Evolutionary conservation across 2,329 filamentous ascomycete species (phyloP).

Genomic region (Emergomyces orientalis): DNA sequence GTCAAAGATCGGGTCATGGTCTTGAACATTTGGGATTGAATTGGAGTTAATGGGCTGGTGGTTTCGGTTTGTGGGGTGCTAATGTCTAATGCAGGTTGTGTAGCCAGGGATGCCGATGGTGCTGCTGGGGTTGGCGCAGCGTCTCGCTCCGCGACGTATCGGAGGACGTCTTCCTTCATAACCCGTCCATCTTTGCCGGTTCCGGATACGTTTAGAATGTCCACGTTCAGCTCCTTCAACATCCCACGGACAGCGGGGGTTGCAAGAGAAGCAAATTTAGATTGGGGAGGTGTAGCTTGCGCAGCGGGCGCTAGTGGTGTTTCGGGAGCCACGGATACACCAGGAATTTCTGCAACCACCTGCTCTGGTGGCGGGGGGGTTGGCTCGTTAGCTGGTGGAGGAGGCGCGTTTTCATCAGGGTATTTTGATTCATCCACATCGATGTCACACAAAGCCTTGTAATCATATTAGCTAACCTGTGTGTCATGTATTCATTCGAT

Average conservation of each 20-base stretch:
- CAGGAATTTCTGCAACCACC: slow-evolving; percentile 11
- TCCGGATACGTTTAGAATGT: slow-evolving; percentile 69
- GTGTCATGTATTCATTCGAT: not conserved
- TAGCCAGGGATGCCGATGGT: slow-evolving; percentile 22
- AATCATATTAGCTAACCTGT: not conserved
- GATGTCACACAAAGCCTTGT: slow-evolving; percentile 79
- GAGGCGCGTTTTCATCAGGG: slow-evolving; percentile 43
- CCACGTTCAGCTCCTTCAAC: slow-evolving; percentile 66
- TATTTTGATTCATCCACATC: slow-evolving; percentile 74
- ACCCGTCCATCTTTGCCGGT: slow-evolving; percentile 88
- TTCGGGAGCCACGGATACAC: slow-evolving; percentile 13
- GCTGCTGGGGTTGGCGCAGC: slow-evolving; percentile 21
- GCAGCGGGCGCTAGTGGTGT: slow-evolving; percentile 9
- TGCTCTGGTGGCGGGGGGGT: slow-evolving; percentile 17
- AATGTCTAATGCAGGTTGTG: slow-evolving; percentile 20
- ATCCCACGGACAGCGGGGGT: slow-evolving; percentile 89
- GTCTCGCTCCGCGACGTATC: slow-evolving; percentile 51
- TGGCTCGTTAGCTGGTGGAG: slow-evolving; percentile 7
- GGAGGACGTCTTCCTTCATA: slow-evolving; percentile 81
- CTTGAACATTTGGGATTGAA: slow-evolving; percentile 93
- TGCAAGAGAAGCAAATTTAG: slow-evolving; percentile 65
- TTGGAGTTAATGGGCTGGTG: slow-evolving; percentile 59
- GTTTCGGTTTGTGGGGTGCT: slow-evolving; percentile 54
- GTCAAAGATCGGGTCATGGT: slow-evolving; percentile 83
- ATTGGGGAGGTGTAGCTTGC: slow-evolving; percentile 23